Evolutionary conservation across 495 filamentous ascomycete genomes (phyloP), one percentile per base, ranked within the genome.

Genomic region (Zalerion maritima): DNA sequence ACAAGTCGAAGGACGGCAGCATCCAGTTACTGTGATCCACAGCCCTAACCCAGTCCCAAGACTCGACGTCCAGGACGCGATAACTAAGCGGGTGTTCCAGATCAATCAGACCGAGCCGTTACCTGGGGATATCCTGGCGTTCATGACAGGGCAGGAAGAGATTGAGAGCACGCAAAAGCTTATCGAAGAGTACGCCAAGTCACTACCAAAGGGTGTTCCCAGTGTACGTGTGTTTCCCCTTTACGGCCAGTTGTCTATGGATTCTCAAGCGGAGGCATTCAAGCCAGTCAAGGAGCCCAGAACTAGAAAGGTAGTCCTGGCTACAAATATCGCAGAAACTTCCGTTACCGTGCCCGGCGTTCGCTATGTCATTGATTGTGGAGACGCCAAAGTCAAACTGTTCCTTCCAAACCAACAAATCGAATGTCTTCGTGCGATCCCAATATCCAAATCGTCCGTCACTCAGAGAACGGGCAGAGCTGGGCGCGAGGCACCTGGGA

Each of bases 291-390:
- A 81, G 1, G 67, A 71, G 6, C 61, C 63, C 12, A 64, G 60
- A 25, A 92, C 79, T 0, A 69, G 91, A 21, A 99, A 96, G 42
- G 55, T 99, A 5, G 82, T 99, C 7, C 63, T 99, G 2, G 71
- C 85, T 0, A 99, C 91, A 9, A 99, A 99, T 50, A 94, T 99
- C 38, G 91, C 91, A 14, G 91, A 99, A 45, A 96, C 91, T 0
- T 99, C 91, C 1, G 78, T 99, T 31, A 99, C 91, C 0, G 85
- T 99, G 0, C 75, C 87, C 5, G 91, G 91, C 2, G 84, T 99
- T 3, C 71, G 84, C 2, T 82, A 71, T 43, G 91, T 99, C 17
- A 62, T 99, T 17, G 91, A 99, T 47, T 79, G 81, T 42, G 91
- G 91, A 14, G 94, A 94, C 44, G 78, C 78, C 3, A 99, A 96